phyloP scores from a whole-genome alignment of 1,284 basidiomycete genomes.

The Vanrija pseudolonga region DNA sequence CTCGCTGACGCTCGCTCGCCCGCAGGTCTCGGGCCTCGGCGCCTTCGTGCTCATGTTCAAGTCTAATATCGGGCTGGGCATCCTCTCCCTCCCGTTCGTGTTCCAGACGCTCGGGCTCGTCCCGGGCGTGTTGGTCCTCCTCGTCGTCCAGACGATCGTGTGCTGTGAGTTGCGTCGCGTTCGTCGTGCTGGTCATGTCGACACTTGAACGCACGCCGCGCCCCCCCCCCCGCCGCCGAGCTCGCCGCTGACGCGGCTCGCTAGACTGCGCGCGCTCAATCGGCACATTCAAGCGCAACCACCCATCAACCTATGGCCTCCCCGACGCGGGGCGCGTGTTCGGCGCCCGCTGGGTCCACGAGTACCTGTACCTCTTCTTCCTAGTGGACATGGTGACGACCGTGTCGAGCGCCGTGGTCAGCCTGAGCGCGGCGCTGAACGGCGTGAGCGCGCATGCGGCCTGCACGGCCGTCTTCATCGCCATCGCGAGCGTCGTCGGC shows the following conservation, averaged over 20 bases:
- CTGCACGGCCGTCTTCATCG: slow-evolving; percentile 44
- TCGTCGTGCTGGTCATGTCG: too few relatives aligned
- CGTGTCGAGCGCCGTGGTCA: slow-evolving; percentile 42
- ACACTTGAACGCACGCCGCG: too few relatives aligned
- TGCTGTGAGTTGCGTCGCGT: slow-evolving; percentile 17
- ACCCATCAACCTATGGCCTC: slow-evolving; percentile 23
- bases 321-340: background rate
- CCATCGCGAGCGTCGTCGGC: slow-evolving; percentile 31
- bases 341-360: background rate
- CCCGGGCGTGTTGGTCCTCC: slow-evolving; percentile 32
- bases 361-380: slow-evolving; percentile 1
- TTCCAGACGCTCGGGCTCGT: slow-evolving; percentile 30
- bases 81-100: slow-evolving; percentile 33
- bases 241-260: slow-evolving; percentile 22
- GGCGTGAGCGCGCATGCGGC: slow-evolving; percentile 36
- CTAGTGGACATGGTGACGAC: background rate
- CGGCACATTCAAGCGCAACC: slow-evolving; percentile 30
- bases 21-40: slow-evolving; percentile 13
- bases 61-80: slow-evolving; percentile 36
- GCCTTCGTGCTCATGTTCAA: slow-evolving; percentile 27
- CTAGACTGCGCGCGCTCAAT: slow-evolving; percentile 25
- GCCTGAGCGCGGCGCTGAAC: slow-evolving; percentile 32
- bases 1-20: background rate
- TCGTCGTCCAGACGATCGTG: slow-evolving; percentile 27
- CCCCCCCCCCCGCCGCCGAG: too few relatives aligned